Evolutionary conservation across 495 filamentous ascomycete species (phyloP), one percentile per base, ranked within the genome.

Genomic region (Cercophora samala): DNA sequence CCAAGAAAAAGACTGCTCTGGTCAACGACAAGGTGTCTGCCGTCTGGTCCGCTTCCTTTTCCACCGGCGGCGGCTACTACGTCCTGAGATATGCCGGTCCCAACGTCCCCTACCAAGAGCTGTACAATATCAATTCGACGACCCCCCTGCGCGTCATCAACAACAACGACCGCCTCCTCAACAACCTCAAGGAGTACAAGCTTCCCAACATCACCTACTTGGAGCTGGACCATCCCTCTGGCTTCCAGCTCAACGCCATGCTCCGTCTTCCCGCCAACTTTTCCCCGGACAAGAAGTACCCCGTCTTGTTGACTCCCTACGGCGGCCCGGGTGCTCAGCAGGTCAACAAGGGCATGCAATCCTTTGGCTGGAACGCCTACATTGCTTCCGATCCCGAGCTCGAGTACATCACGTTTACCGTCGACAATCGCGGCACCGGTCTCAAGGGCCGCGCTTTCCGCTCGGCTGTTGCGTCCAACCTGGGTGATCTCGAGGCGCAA

Each of bases 381-480:
- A 79, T 88, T 52, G 75, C 81, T 4, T 84, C 82, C 1, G 85
- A 88, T 68, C 84, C 84, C 0, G 85, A 86, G 58, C 79, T 88
- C 15, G 78, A 86, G 64, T 87, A 82, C 73, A 83, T 86, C 65
- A 79, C 83, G n/a, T 73, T 82, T 60, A 82, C 76, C 0, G 81
- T 88, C 18, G 86, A 88, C 67, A 84, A 83, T 68, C 82, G 86
- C 8, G 86, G 86, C 18, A 87, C 85, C 0, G 86, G 83, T 0
- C 80, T 67, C 66, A 81, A 84, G 56, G 85, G 85, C 4, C 81
- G 85, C 5, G 76, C 70, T 3, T 87, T 84, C 73, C 78, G 85
- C 1, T 70, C 80, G 0, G 53, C 75, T 11, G 83, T 88, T 0
- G 75, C 80, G 0, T 73, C 76, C 9, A 79, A 82, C 24, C 77